These are phyloP conservation scores for Nelumbo lutea DNA, from an alignment of 164 flowering plant genomes.

Conservation along the genomic window DNA sequence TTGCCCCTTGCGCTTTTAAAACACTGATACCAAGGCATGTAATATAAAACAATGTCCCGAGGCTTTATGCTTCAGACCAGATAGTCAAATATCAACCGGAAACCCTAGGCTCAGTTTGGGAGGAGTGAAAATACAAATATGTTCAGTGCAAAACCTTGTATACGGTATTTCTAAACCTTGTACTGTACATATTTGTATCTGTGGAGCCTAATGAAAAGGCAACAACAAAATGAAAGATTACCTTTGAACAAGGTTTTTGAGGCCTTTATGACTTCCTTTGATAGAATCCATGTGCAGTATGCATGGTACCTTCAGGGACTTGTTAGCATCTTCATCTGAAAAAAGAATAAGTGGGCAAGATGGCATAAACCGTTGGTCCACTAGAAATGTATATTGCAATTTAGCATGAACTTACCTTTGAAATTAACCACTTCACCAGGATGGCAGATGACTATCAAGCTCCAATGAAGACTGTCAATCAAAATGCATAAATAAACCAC, in stretches of 20 bases:
- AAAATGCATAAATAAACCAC: conserved; percentile 9
- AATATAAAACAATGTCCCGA: neutral
- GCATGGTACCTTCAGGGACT: conserved; percentile 65
- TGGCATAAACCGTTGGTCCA: neutral
- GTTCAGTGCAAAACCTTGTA: too few relatives aligned
- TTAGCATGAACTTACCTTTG: conserved; percentile 36
- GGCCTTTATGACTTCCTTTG: conserved; percentile 78
- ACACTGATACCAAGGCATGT: neutral
- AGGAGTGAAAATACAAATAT: too few relatives aligned
- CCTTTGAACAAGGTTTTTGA: conserved; percentile 87
- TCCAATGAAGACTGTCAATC: conserved; percentile 84
- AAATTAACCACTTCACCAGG: conserved; percentile 72
- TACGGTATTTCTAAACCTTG: too few relatives aligned
- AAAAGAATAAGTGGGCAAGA: conserved; percentile 7
- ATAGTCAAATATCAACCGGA: neutral
- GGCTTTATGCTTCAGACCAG: neutral
- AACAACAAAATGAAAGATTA: conserved; percentile 16
- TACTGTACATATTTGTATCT: neutral
- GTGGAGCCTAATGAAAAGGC: neutral
- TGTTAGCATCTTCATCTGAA: conserved; percentile 48
- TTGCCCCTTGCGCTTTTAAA: too few relatives aligned
- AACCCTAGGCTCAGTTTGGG: too few relatives aligned
- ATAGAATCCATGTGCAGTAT: conserved; percentile 97
- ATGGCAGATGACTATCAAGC: conserved; percentile 84
- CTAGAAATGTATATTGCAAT: neutral